These are phyloP conservation scores for Monilinia aucupariae DNA, from an alignment of 2,329 filamentous ascomycete species.

Conservation along the genomic window DNA sequence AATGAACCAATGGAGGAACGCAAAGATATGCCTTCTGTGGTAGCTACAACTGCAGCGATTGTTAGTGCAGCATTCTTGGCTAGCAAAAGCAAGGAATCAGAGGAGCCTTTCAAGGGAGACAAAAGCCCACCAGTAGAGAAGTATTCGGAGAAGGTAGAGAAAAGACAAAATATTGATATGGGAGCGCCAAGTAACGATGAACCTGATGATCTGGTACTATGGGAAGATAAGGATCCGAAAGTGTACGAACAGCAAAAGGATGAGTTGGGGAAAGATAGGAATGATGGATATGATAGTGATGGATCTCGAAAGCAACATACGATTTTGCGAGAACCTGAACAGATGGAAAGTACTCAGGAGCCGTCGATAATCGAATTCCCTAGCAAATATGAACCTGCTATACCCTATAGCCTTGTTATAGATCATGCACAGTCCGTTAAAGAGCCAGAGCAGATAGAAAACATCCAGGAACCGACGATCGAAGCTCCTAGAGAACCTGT, in stretches of 20 bases:
- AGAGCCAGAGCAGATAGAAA: background rate
- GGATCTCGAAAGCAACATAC: conserved; percentile 34
- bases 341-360: conserved; percentile 18
- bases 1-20: conserved; percentile 26
- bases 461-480: background rate
- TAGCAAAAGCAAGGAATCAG: conserved; percentile 15
- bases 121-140: conserved; percentile 37
- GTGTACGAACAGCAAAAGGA: conserved; percentile 31
- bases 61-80: conserved; percentile 22
- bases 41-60: conserved; percentile 24
- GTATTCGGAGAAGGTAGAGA: conserved; percentile 37
- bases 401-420: background rate
- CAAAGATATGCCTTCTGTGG: conserved; percentile 22
- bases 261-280: background rate
- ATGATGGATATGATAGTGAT: conserved; percentile 17
- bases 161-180: conserved; percentile 40
- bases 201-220: conserved; percentile 42
- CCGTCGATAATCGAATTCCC: conserved; percentile 1
- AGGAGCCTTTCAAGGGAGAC: conserved; percentile 33
- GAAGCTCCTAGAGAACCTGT: background rate
- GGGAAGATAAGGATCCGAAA: conserved; percentile 41
- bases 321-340: conserved; percentile 25
- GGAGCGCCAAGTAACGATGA: conserved; percentile 40
- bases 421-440: background rate
- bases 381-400: background rate